Evolutionary conservation across 225 moss, liverwort and hornwort species (phyloP).

Genomic region (Bryum argenteum): DNA sequence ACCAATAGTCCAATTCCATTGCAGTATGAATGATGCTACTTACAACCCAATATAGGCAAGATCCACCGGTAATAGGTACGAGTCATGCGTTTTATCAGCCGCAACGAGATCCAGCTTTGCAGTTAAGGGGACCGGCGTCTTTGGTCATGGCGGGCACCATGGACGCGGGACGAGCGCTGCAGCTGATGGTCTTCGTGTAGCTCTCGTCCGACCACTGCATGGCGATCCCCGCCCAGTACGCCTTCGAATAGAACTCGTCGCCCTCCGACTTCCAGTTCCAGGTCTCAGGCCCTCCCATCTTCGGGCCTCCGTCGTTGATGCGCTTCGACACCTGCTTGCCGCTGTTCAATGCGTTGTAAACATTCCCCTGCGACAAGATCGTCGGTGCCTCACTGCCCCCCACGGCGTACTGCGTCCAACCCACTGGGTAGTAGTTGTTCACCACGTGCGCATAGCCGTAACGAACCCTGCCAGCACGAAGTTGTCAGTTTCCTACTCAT

Average conservation of each 20-base stretch:
- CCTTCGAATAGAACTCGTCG: constrained; percentile 3
- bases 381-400: constrained; percentile 19
- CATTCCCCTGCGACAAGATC: constrained; percentile 16
- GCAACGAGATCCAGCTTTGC: neutral
- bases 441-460: constrained; percentile 23
- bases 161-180: neutral
- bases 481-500: no score
- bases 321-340: constrained; percentile 30
- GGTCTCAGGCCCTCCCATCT: neutral
- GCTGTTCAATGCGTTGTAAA: neutral
- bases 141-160: constrained; percentile 18
- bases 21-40: no score
- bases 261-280: constrained; percentile 28
- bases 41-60: no score
- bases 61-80: no score
- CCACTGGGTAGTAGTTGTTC: constrained; percentile 34
- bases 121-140: constrained; percentile 21
- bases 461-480: constrained; percentile 19
- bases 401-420: constrained; percentile 27
- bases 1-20: no score
- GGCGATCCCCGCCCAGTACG: constrained; percentile 11
- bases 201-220: neutral
- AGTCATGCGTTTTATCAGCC: no score
- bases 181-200: constrained; percentile 16
- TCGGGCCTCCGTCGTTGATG: constrained; percentile 13